phyloP scores from a whole-genome alignment of 805 yeast genomes.

The Teunomyces pallodes region DNA sequence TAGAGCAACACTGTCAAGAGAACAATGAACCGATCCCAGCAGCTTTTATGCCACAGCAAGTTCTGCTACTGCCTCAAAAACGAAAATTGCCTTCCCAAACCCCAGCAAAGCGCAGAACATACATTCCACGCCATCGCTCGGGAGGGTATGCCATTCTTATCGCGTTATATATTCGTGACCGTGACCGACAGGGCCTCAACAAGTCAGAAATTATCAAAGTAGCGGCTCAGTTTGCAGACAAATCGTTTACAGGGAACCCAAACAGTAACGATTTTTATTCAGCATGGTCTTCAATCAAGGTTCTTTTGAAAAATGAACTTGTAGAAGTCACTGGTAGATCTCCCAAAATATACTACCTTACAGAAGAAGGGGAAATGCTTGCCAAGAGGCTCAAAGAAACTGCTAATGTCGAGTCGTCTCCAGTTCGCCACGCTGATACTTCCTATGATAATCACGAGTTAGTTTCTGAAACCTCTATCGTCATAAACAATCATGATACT shows the following conservation, averaged over 20 bases:
- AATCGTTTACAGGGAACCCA: constrained; percentile 59
- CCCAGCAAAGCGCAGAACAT: constrained; percentile 31
- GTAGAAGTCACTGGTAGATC: constrained; percentile 52
- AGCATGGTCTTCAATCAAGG: constrained; percentile 73
- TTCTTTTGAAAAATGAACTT: constrained; percentile 57
- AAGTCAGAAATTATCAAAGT: constrained; percentile 54
- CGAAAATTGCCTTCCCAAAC: neutral
- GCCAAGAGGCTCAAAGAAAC: constrained; percentile 56
- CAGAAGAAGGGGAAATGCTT: constrained; percentile 65
- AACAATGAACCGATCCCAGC: constrained; percentile 48
- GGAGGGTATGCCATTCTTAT: constrained; percentile 84
- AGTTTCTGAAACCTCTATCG: neutral
- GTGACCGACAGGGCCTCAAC: constrained; percentile 53
- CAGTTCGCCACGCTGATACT: constrained; percentile 13
- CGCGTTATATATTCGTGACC: constrained; percentile 52
- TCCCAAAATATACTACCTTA: constrained; percentile 59
- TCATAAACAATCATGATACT: constrained; percentile 20
- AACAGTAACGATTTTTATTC: constrained; percentile 62
- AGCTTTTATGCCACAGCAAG: constrained; percentile 16
- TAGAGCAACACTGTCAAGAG: constrained; percentile 55
- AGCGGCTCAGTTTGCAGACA: constrained; percentile 57
- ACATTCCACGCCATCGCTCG: constrained; percentile 70
- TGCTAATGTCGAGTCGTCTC: constrained; percentile 33
- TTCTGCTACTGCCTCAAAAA: neutral
- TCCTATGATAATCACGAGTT: constrained; percentile 34